Conservation (phyloP, 2,329 filamentous ascomycete species). For the Fusarium cyanostomum region DNA sequence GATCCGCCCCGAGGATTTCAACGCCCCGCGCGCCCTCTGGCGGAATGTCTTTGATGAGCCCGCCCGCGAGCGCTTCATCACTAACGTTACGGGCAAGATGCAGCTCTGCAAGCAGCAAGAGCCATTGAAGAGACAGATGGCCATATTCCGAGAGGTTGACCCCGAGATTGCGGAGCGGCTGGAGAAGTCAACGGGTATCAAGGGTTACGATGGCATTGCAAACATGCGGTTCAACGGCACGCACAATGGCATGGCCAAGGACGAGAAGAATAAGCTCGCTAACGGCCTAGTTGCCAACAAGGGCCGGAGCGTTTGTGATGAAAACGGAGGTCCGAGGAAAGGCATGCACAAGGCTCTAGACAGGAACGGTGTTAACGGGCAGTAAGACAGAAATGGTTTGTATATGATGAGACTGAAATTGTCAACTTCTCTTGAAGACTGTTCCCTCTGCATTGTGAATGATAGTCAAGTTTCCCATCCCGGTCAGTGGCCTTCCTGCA, state of each 20-base stretch:
- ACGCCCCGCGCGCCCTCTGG: slow-evolving; percentile 16
- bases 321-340: slow-evolving; percentile 15
- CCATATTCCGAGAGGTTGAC: slow-evolving; percentile 71
- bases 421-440: background rate
- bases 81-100: slow-evolving; percentile 71
- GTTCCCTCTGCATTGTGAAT: background rate
- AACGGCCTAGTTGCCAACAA: slow-evolving; percentile 12
- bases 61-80: slow-evolving; percentile 58
- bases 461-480: background rate
- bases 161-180: slow-evolving; percentile 65
- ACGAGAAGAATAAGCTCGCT: slow-evolving; percentile 7
- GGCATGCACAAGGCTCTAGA: background rate
- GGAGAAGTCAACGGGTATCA: slow-evolving; percentile 68
- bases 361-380: slow-evolving; percentile 8
- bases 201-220: slow-evolving; percentile 23
- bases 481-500: too few relatives aligned
- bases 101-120: slow-evolving; percentile 65
- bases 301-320: background rate
- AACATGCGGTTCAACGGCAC: slow-evolving; percentile 14
- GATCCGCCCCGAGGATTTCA: slow-evolving; percentile 30
- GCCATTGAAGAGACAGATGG: slow-evolving; percentile 71
- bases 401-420: background rate
- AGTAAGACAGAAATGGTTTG: background rate
- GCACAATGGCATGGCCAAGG: slow-evolving; percentile 13
- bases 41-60: slow-evolving; percentile 13